Conservation (phyloP, 2,329 filamentous ascomycete genomes). For the Penicillium sp. region DNA sequence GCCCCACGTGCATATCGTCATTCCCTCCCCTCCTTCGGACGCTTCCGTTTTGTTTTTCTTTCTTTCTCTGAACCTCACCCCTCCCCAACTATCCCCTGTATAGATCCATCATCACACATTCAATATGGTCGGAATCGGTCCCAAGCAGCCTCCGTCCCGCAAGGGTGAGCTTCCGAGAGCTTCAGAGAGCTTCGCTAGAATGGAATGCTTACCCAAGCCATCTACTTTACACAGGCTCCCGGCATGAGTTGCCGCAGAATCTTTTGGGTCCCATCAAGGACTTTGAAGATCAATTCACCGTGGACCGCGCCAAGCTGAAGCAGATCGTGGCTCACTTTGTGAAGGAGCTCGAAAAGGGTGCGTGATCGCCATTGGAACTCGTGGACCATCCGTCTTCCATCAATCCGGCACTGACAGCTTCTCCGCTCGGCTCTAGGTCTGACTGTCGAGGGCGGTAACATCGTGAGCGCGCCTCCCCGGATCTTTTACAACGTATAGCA, state of each 20-base stretch:
- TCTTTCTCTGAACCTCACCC: background rate
- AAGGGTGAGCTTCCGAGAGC: conserved; percentile 57
- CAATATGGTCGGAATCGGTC: conserved; percentile 60
- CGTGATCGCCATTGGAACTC: conserved; percentile 13
- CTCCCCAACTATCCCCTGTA: conserved; percentile 1
- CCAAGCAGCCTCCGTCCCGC: conserved; percentile 60
- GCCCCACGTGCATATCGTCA: conserved; percentile 26
- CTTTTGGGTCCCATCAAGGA: conserved; percentile 73
- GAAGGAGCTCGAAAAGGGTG: conserved; percentile 78
- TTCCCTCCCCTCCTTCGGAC: conserved; percentile 4
- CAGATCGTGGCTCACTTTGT: conserved; percentile 85
- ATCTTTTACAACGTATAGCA: background rate
- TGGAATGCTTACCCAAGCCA: conserved; percentile 2
- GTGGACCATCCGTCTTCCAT: background rate
- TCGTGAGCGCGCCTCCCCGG: conserved; percentile 55
- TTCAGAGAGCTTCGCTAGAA: conserved; percentile 5
- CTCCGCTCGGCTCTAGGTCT: conserved; percentile 53
- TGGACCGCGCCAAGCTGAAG: conserved; percentile 76
- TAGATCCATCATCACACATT: conserved; percentile 9
- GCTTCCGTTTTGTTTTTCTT: conserved; percentile 1
- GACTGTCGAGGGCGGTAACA: conserved; percentile 80
- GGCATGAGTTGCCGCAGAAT: conserved; percentile 83
- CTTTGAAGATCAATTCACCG: conserved; percentile 77
- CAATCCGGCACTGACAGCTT: conserved; percentile 6
- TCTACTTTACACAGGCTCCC: conserved; percentile 59